A percentile compares a stretch with the other conserved stretches of the same genome.
These are phyloP conservation scores for Trametopsis cervina DNA, from an alignment of 768 basidiomycete species.

Conservation along the genomic window DNA sequence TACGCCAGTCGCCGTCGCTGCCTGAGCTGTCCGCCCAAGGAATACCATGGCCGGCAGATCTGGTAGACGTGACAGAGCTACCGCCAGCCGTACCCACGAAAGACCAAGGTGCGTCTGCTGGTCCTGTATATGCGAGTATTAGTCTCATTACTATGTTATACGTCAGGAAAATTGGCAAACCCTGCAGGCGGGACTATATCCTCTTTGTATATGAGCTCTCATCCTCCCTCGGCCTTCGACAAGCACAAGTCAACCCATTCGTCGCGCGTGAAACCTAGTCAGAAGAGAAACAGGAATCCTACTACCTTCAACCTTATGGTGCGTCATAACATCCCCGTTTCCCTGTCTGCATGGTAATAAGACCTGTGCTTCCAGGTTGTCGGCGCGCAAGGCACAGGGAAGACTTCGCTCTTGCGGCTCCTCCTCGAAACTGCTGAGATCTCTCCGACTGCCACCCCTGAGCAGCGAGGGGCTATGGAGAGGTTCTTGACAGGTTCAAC, in stretches of 20 bases:
- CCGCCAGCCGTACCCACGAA: slow-evolving; percentile 33
- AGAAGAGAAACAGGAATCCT: slow-evolving; percentile 56
- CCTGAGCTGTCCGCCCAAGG: slow-evolving; percentile 70
- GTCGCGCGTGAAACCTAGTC: slow-evolving; percentile 39
- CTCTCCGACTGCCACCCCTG: slow-evolving; percentile 67
- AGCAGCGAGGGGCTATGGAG: slow-evolving; percentile 61
- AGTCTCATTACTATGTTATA: background rate
- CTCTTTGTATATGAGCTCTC: slow-evolving; percentile 54
- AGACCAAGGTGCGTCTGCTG: slow-evolving; percentile 59
- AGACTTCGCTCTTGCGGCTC: slow-evolving; percentile 75
- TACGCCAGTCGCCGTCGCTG: slow-evolving; percentile 75
- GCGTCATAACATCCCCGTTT: slow-evolving; percentile 14
- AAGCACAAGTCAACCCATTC: slow-evolving; percentile 35
- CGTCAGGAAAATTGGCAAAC: slow-evolving; percentile 13
- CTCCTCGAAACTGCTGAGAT: slow-evolving; percentile 81
- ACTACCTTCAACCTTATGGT: slow-evolving; percentile 89
- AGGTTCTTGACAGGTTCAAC: slow-evolving; percentile 55
- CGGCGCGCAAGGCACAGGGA: slow-evolving; percentile 76
- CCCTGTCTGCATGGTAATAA: background rate
- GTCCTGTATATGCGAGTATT: background rate
- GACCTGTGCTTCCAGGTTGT: slow-evolving; percentile 46
- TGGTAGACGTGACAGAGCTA: slow-evolving; percentile 67
- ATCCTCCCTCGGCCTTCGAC: slow-evolving; percentile 57
- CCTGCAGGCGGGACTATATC: slow-evolving; percentile 46
- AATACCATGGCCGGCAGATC: slow-evolving; percentile 79